phyloP scores from a whole-genome alignment of 2,329 filamentous ascomycete genomes.

The Exophiala oligosperma region DNA sequence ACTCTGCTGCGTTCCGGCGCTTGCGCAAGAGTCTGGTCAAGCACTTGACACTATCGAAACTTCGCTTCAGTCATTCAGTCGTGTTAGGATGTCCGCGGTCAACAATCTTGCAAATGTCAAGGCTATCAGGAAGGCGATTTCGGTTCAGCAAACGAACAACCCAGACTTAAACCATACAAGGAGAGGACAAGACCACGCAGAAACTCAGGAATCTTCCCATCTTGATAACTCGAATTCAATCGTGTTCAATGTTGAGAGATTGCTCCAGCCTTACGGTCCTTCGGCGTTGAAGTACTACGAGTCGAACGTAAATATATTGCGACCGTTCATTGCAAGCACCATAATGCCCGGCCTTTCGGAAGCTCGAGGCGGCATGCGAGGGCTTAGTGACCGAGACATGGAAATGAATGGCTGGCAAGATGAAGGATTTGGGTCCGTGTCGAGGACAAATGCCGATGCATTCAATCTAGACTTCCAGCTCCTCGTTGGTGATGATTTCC shows the following conservation, averaged over 20 bases:
- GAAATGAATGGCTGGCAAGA: neutral
- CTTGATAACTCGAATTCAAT: neutral
- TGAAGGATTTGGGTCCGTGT: neutral
- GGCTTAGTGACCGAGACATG: neutral
- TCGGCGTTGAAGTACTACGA: slow-evolving; percentile 9
- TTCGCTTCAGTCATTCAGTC: slow-evolving; percentile 8
- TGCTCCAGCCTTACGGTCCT: slow-evolving; percentile 13
- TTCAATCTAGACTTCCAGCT: neutral
- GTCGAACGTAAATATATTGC: slow-evolving; percentile 4
- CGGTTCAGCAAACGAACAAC: neutral
- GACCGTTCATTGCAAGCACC: neutral
- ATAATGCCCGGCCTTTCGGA: neutral
- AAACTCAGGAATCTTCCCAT: neutral
- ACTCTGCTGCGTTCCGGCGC: slow-evolving; percentile 8
- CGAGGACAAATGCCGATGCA: neutral
- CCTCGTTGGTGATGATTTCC: slow-evolving; percentile 13
- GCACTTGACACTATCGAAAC: slow-evolving; percentile 13
- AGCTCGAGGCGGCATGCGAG: neutral
- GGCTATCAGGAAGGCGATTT: slow-evolving; percentile 10
- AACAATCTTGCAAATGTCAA: slow-evolving; percentile 17
- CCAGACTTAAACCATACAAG: neutral
- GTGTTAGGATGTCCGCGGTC: slow-evolving; percentile 10
- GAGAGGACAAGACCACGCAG: neutral
- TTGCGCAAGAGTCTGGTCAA: slow-evolving; percentile 3
- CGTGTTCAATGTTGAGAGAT: neutral